phyloP scores from a whole-genome alignment of 169 alveolate species.

The Eimeria sp. region DNA sequence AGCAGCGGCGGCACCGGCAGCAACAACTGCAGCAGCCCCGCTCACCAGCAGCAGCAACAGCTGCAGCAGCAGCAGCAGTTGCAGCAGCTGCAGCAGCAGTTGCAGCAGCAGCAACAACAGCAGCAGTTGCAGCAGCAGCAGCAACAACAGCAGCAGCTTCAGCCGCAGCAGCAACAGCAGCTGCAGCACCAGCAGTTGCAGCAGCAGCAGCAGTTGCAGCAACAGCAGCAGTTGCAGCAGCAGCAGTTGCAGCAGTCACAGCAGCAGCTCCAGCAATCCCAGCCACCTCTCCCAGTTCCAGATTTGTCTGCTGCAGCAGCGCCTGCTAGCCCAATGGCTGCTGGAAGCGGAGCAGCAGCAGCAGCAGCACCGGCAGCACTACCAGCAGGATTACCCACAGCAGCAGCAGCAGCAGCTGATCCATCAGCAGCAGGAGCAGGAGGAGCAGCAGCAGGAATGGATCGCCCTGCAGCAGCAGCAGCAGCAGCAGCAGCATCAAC shows the following conservation, averaged over 20 bases:
- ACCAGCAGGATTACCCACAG: not conserved
- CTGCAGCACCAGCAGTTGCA: not conserved
- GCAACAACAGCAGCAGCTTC: not conserved
- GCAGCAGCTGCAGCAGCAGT: not conserved
- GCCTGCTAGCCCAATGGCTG: not conserved
- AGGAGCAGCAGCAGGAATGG: not conserved
- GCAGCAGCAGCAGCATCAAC: no score
- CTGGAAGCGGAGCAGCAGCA: not conserved
- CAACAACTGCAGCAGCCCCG: no score
- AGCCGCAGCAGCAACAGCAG: not conserved
- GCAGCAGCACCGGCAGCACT: not conserved
- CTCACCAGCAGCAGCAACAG: not conserved
- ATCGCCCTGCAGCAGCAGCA: not conserved
- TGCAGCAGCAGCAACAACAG: not conserved
- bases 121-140: not conserved
- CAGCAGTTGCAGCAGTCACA: not conserved
- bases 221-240: constrained; percentile 4
- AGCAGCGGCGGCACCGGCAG: not conserved
- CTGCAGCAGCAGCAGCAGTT: not conserved
- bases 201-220: not conserved
- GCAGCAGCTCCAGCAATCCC: not conserved
- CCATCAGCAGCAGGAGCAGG: not conserved
- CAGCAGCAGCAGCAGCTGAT: not conserved
- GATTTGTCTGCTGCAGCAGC: no score
- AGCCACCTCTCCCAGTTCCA: no score